These are phyloP conservation scores for Ogataea henricii DNA, from an alignment of 805 yeast species.

Conservation along the genomic window DNA sequence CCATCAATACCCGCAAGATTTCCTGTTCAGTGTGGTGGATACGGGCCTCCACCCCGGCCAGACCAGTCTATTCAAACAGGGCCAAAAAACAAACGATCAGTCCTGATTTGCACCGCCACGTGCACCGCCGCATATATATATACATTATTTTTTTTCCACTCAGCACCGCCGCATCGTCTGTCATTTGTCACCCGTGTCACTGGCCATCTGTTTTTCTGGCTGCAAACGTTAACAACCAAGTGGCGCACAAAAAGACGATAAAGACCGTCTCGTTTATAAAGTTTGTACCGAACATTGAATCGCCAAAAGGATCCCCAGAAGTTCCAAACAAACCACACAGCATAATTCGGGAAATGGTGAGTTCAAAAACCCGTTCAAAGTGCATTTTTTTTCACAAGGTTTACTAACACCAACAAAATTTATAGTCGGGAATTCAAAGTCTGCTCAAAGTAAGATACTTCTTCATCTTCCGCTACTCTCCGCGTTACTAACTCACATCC, in stretches of 20 bases:
- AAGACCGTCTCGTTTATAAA: not conserved
- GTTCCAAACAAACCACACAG: not conserved
- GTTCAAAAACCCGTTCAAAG: not conserved
- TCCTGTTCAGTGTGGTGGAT: constrained; percentile 32
- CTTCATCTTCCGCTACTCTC: not conserved
- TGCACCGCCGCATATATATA: not conserved
- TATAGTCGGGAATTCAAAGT: constrained; percentile 65
- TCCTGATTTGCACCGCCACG: not conserved
- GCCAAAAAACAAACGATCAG: constrained; percentile 17
- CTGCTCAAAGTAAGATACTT: constrained; percentile 51
- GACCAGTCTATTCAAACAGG: constrained; percentile 26
- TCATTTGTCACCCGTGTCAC: not conserved
- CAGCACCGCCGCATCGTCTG: not conserved
- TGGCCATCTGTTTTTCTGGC: not conserved
- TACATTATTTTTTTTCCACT: no score
- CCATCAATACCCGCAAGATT: constrained; percentile 50
- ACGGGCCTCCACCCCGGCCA: constrained; percentile 27
- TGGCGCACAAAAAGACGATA: constrained; percentile 3
- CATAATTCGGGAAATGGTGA: constrained; percentile 1
- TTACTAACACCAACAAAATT: constrained; percentile 2
- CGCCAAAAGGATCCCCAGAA: not conserved
- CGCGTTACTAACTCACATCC: not conserved
- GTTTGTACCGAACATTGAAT: not conserved
- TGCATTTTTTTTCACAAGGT: not conserved
- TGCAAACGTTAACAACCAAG: constrained; percentile 8